Conservation (phyloP, 305 asterid genomes). For the Solanum chacoense region DNA sequence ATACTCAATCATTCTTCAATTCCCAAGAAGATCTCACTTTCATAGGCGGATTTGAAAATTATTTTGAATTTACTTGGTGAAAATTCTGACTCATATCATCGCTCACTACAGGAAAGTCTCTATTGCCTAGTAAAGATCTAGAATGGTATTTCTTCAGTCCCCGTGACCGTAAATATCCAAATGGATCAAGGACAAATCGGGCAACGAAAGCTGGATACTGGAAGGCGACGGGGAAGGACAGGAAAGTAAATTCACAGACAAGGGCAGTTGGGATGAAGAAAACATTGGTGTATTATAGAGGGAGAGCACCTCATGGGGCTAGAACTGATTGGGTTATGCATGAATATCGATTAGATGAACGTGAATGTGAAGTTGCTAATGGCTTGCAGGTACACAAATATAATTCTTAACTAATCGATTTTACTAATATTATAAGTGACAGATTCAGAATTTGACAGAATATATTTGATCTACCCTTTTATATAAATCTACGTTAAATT, state of each 20-base stretch:
- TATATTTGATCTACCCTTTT: too few relatives aligned
- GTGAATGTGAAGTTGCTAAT: constrained; percentile 10
- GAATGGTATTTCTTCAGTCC: constrained; percentile 22
- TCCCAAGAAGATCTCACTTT: not conserved
- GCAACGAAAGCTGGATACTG: constrained; percentile 19
- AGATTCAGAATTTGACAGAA: too few relatives aligned
- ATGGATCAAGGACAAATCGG: constrained; percentile 18
- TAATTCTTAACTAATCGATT: too few relatives aligned
- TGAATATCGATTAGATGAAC: constrained; percentile 38
- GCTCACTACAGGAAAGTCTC: not conserved
- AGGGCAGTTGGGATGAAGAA: constrained; percentile 65
- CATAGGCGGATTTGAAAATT: not conserved
- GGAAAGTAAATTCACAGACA: constrained; percentile 43
- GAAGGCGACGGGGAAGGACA: constrained; percentile 64
- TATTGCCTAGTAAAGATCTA: constrained; percentile 15
- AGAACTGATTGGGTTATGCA: constrained; percentile 75
- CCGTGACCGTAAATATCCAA: constrained; percentile 19
- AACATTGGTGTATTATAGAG: constrained; percentile 62
- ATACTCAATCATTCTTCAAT: not conserved
- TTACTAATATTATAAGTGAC: too few relatives aligned
- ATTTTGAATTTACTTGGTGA: too few relatives aligned
- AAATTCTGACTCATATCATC: not conserved
- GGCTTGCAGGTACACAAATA: constrained; percentile 8
- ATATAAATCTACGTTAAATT: too few relatives aligned
- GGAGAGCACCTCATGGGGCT: constrained; percentile 69